phyloP scores from a whole-genome alignment of 305 asterid genomes.

The Euphrasia arctica region DNA sequence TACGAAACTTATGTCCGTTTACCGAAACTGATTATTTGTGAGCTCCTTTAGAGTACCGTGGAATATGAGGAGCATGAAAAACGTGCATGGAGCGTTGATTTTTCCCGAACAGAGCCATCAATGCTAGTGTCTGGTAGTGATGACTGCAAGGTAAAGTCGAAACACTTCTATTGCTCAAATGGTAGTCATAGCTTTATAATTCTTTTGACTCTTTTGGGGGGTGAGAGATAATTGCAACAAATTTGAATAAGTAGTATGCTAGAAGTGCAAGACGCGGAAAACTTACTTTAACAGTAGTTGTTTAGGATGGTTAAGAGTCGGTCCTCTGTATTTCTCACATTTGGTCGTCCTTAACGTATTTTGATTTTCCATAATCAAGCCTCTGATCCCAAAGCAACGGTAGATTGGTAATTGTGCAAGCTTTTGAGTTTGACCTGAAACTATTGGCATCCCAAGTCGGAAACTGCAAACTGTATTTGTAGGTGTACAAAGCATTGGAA shows the following conservation, averaged over 20 bases:
- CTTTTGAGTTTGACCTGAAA: background rate
- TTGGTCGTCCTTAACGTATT: background rate
- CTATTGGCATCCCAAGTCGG: too few species aligned
- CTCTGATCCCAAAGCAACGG: too few species aligned
- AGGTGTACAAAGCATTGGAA: background rate
- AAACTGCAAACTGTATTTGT: too few species aligned
- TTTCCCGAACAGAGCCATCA: constrained; percentile 69
- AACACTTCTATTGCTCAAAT: constrained; percentile 22
- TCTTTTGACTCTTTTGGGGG: background rate
- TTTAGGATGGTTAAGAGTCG: constrained; percentile 3
- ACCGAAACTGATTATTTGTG: constrained; percentile 14
- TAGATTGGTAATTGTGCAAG: background rate
- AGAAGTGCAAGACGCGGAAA: background rate
- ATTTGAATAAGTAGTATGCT: constrained; percentile 4
- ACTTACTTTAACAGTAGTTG: background rate
- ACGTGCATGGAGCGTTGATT: constrained; percentile 84
- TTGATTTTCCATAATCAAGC: background rate
- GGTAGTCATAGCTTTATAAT: constrained; percentile 15
- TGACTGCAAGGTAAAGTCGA: constrained; percentile 64
- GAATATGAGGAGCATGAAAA: constrained; percentile 85
- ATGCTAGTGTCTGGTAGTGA: constrained; percentile 88
- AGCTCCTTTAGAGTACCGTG: constrained; percentile 55
- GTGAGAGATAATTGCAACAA: background rate
- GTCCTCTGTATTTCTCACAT: constrained; percentile 12
- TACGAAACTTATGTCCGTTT: background rate